Percentiles rank a stretch among this genome's conserved stretches.
Evolutionary conservation across 2,329 filamentous ascomycete genomes (phyloP).

Genomic region (Blumeriella jaapii): DNA sequence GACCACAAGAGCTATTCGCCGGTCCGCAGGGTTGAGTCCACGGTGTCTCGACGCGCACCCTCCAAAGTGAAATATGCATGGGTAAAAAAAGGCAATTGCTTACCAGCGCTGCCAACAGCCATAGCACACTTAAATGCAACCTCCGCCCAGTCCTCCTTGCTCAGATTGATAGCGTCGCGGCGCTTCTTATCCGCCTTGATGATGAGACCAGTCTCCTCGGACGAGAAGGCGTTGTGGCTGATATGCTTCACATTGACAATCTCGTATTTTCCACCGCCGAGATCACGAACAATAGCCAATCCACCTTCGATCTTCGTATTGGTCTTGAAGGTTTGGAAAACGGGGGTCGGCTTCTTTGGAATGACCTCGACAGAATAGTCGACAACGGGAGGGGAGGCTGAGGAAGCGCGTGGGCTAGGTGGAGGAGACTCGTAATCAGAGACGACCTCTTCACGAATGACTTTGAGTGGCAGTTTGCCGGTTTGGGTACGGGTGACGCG

Average conservation of each 20-base stretch:
- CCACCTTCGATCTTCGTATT: slow-evolving; percentile 12
- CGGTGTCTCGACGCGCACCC: too few species aligned
- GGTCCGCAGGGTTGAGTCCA: too few species aligned
- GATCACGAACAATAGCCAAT: slow-evolving; percentile 11
- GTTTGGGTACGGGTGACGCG: slow-evolving; percentile 2
- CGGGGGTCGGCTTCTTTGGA: background rate
- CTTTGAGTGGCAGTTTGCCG: slow-evolving; percentile 3
- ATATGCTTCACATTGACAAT: slow-evolving; percentile 11
- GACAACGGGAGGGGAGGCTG: too few species aligned
- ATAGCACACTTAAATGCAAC: slow-evolving; percentile 7
- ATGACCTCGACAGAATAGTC: too few species aligned
- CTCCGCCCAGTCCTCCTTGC: slow-evolving; percentile 8
- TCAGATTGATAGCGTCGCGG: slow-evolving; percentile 3
- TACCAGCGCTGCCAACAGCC: slow-evolving; percentile 13
- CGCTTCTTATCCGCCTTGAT: slow-evolving; percentile 6
- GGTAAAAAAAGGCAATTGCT: slow-evolving; percentile 1
- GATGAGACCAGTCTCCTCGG: slow-evolving; percentile 10
- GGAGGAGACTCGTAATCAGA: slow-evolving; percentile 1
- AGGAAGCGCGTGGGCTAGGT: background rate
- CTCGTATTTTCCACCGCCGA: slow-evolving; percentile 13
- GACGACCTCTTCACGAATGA: background rate
- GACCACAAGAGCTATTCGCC: background rate
- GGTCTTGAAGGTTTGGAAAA: slow-evolving; percentile 11
- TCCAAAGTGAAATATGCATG: background rate
- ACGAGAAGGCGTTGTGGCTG: slow-evolving; percentile 6